Evolutionary conservation across 2,329 filamentous ascomycete genomes (phyloP), one percentile per base, ranked within the genome.

Genomic region (Aspergillus pseudotamarii): DNA sequence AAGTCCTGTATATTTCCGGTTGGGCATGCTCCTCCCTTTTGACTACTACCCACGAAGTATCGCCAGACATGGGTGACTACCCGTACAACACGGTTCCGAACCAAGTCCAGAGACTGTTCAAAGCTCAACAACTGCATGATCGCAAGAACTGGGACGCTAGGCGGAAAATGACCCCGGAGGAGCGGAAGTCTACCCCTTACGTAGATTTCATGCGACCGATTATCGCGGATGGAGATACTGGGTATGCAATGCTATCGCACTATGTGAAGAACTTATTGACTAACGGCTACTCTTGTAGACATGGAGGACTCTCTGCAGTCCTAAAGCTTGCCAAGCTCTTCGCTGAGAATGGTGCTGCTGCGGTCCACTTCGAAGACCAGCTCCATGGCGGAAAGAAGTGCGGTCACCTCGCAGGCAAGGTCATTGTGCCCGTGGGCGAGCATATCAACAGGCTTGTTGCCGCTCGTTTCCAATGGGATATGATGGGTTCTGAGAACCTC

Each of bases 1-100:
- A 99, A 78, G 91, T 97, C 21, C 86, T 99, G 53, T 99, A 99
- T 80, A 85, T 99, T 66, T 97, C 94, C 0, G 95, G 95, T 66
- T 99, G 95, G 95, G 95, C 95, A 6, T 98, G 95, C 81, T 98
- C 94, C 0, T 94, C 93, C 0, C 88, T 97, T 23, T 84, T 99
- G 53, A 98, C 94, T 4, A 90, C 89, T 11, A 98, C 95, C 43
- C 98, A 99, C 81, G 95, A 99, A 78, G 95, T 99, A 32, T 97
- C 93, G 0, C 92, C 95, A 50, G 95, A 99, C 77, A 97, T 98
- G 81, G 95, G 95, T 73, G 95, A 99, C 80, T 99, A 99, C 78
- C 95, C 95, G 0, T 99, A 99, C 82, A 98, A 98, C 76, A 99
- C 95, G 0, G 95, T 99, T 5, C 95, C 95, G 10, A 98, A 98